phyloP scores from a whole-genome alignment of 2,329 filamentous ascomycete genomes.

The Verticillium dahliae region DNA sequence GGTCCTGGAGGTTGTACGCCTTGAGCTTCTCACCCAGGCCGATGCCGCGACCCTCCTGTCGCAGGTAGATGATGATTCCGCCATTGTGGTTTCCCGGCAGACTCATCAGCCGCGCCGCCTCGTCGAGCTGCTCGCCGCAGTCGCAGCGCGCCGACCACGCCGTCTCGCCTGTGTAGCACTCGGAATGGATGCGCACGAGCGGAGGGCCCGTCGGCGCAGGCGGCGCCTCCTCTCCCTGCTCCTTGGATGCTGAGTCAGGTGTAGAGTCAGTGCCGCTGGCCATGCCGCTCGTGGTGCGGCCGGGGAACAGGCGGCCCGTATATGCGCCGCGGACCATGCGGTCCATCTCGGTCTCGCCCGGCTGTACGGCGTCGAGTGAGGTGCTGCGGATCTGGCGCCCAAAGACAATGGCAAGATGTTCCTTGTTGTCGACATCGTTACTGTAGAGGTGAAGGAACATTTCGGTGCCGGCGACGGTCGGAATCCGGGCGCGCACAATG shows the following conservation, averaged over 20 bases:
- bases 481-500: slow-evolving; percentile 89
- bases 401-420: slow-evolving; percentile 96
- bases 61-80: slow-evolving; percentile 90
- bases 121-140: slow-evolving; percentile 95
- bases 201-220: slow-evolving; percentile 39
- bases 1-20: slow-evolving; percentile 94
- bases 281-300: slow-evolving; percentile 69
- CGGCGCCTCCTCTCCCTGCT: slow-evolving; percentile 11
- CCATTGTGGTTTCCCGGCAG: slow-evolving; percentile 51
- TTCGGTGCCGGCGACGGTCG: slow-evolving; percentile 83
- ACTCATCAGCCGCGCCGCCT: slow-evolving; percentile 90
- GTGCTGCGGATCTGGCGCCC: slow-evolving; percentile 73
- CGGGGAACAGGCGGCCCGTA: slow-evolving; percentile 78
- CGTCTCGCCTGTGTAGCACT: slow-evolving; percentile 98
- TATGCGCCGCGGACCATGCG: slow-evolving; percentile 95
- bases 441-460: slow-evolving; percentile 96
- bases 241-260: slow-evolving; percentile 1
- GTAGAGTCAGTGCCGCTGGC: slow-evolving; percentile 25
- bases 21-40: slow-evolving; percentile 93
- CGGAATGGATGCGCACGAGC: slow-evolving; percentile 90
- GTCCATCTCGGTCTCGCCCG: slow-evolving; percentile 79
- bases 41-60: slow-evolving; percentile 93
- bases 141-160: slow-evolving; percentile 97
- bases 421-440: slow-evolving; percentile 89
- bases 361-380: slow-evolving; percentile 62